Base-by-base conservation (phyloP, 345 rosid species). In the Salix udensis region DNA sequence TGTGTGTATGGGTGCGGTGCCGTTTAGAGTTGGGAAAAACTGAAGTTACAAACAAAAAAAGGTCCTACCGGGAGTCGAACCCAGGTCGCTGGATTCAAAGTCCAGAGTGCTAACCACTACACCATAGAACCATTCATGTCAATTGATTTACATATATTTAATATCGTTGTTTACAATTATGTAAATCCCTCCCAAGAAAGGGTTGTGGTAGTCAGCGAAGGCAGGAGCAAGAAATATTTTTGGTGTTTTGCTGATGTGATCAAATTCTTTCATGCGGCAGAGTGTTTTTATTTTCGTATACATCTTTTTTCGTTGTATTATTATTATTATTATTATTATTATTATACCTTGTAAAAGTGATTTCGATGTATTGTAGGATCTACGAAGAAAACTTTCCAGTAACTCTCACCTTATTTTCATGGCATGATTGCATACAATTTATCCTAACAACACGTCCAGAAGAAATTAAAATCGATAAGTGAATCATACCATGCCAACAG, bases 61-160 rank as follows among this genome's bases (percentile, higher is more conserved):
- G 98, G 90, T 90, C 97, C 93, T 87, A 89, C 93, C 96, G 94
- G 90, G 92, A 91, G 91, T 93, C 92, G 94, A 92, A 93, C 96
- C 94, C 97, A 87, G 94, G 94, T 93, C 95, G 92, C 97, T 90
- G 96, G 97, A 93, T 96, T 93, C 98, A 93, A 93, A 96, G 96
- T 93, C 97, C 99, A 92, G 92, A 96, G 97, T 93, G 97, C 97
- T 96, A 92, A 93, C 99, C 97, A 93, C 98, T 90, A 96, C 98
- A 96, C 99, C 97, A 93, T 93, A 90, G 94, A 95, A 91, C 95
- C 95, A 1, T 10, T 46, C 37, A 5, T 5, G 37, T 36, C 37
- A 0, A 5, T 5, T 1, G 37, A 36, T 36, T 36, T 36, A 36
- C 7, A 36, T 36, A 36, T 36, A n/a, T n/a, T n/a, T n/a, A n/a